Base-by-base conservation (phyloP, 129 eudicot genomes). In the Flaveria linearis region DNA sequence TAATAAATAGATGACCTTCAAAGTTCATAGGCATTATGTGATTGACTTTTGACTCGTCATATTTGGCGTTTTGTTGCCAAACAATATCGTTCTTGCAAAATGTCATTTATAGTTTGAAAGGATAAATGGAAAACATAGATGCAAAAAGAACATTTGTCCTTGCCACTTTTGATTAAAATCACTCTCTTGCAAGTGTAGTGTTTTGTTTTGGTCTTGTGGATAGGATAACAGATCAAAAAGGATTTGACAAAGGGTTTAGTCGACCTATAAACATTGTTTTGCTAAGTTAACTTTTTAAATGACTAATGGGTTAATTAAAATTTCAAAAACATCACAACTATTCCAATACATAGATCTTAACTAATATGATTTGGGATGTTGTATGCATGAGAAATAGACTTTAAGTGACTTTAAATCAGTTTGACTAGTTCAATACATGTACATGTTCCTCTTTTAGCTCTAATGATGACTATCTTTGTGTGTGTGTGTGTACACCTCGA, bases 401-500 rank as follows among this genome's bases (percentile, higher is more conserved):
- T 26, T 26, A n/a, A 16, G 5, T 9, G 65, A 58, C 65, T 58
- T 58, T 58, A 23, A 58, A 8, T 33, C 2, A 5, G n/a, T 58
- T 22, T 22, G 13, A 23, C 6, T 13, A 23, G 33, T 22, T 58
- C 39, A 20, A 58, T n/a, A 3, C 65, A 9, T 23, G 10, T 58
- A 13, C 36, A 9, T 11, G 15, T 22, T 12, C 17, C 67, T 41
- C 16, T 25, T 61, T 61, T 6, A 13, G 17, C 18, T 5, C 1
- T 6, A 1, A 23, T 60, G 4, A 63, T 30, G 13, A 16, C 43
- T 17, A 17, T 30, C 2, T 18, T 4, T 12, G 76, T 7, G 42
- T 13, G 12, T 13, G 39, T 42, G 22, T 22, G 51, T 73, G 22
- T 3, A 16, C 6, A 57, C 96, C 82, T 79, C 92, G 5, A 86